Percentiles rank a stretch among this genome's conserved stretches.
Conservation (phyloP, 176 grass and related monocot species). For the Avena sativa region DNA sequence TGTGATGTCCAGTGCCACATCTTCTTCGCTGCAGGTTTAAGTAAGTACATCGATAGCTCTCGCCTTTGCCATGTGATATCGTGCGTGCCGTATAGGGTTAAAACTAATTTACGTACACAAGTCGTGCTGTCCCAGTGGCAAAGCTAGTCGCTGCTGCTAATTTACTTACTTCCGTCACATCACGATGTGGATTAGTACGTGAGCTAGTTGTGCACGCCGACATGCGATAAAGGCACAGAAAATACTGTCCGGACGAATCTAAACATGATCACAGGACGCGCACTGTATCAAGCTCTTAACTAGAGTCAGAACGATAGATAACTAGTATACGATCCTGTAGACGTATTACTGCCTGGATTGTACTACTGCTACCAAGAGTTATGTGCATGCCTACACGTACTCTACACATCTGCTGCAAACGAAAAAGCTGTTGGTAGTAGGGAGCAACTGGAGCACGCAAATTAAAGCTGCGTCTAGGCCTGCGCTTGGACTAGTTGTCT, state of each 20-base stretch:
- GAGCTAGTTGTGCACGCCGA: slow-evolving; percentile 1
- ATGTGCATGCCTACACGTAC: background rate
- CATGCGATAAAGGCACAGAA: slow-evolving; percentile 35
- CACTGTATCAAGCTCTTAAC: too few relatives aligned
- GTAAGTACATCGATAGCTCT: background rate
- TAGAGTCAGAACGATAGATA: background rate
- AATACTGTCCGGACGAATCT: background rate
- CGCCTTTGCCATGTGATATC: slow-evolving; percentile 32
- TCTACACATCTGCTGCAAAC: background rate
- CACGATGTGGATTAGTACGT: background rate
- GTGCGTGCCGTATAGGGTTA: slow-evolving; percentile 23
- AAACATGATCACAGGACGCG: background rate
- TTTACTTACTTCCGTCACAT: slow-evolving; percentile 33
- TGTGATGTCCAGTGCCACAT: background rate
- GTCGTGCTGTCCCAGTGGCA: background rate
- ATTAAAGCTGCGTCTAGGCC: slow-evolving; percentile 45
- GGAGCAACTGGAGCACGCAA: slow-evolving; percentile 21
- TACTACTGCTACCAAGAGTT: background rate
- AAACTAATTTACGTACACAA: slow-evolving; percentile 20
- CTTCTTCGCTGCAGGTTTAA: background rate
- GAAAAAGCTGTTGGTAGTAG: slow-evolving; percentile 1
- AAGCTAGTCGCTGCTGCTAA: slow-evolving; percentile 9
- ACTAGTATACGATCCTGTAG: background rate
- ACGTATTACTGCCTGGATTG: background rate
- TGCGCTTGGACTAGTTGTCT: slow-evolving; percentile 53